Evolutionary conservation across 2,329 filamentous ascomycete genomes (phyloP).

Genomic region (Claviceps sp.): DNA sequence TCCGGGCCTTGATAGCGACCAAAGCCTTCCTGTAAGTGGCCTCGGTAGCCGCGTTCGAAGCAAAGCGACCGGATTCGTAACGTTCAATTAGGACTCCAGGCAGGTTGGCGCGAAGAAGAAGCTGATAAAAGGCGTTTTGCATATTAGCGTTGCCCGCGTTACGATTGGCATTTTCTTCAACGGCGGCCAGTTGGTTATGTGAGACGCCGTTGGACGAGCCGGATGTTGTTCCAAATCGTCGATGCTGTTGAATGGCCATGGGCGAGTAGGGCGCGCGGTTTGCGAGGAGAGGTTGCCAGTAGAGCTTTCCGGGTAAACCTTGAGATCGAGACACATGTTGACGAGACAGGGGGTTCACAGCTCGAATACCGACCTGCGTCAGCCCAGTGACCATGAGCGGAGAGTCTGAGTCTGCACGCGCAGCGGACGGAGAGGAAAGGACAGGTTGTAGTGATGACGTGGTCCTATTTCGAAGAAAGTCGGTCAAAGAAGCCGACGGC

Average conservation of each 20-base stretch:
- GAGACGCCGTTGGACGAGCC: constrained; percentile 36
- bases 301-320: constrained; percentile 5
- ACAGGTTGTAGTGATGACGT: not conserved
- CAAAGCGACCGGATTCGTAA: constrained; percentile 76
- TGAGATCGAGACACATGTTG: constrained; percentile 13
- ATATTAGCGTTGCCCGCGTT: constrained; percentile 77
- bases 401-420: constrained; percentile 7
- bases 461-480: constrained; percentile 15
- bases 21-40: constrained; percentile 68
- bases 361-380: constrained; percentile 16
- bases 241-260: constrained; percentile 12
- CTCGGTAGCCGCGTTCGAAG: constrained; percentile 65
- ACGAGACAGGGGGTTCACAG: constrained; percentile 16
- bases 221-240: constrained; percentile 19
- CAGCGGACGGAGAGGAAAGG: not conserved
- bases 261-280: constrained; percentile 8
- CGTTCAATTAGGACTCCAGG: constrained; percentile 84
- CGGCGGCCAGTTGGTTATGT: constrained; percentile 59
- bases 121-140: constrained; percentile 89
- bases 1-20: constrained; percentile 18
- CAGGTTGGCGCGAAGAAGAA: constrained; percentile 83
- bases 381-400: constrained; percentile 13
- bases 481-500: constrained; percentile 12
- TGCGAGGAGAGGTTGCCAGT: constrained; percentile 9
- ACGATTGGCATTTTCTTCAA: constrained; percentile 86